A percentile compares a stretch with the other conserved stretches of the same genome.
These are phyloP conservation scores for Acanthamoeba castellanii DNA, from an alignment of 208 protist species.

Conservation along the genomic window DNA sequence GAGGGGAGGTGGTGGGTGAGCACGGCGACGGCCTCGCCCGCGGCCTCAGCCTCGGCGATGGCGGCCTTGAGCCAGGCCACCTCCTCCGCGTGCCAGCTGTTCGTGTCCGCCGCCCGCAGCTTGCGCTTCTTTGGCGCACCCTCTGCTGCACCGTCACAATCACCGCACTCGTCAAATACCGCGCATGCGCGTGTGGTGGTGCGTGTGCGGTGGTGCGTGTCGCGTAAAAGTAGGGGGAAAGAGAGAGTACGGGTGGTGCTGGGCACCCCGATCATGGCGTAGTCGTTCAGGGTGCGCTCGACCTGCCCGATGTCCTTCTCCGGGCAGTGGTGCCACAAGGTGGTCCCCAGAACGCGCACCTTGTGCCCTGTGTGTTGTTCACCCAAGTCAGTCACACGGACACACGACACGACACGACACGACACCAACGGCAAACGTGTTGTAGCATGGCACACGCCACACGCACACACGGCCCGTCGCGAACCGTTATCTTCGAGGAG, in stretches of 20 bases:
- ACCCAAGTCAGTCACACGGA: no score
- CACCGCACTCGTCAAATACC: no score
- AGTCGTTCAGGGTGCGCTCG: constrained; percentile 16
- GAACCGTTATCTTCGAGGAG: background rate
- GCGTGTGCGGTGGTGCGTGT: no score
- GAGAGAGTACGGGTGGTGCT: background rate
- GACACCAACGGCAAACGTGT: no score
- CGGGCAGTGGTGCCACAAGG: constrained; percentile 43
- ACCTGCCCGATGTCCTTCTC: background rate
- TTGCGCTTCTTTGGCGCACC: background rate
- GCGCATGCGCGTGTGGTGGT: no score
- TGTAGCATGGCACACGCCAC: background rate
- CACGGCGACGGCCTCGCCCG: background rate
- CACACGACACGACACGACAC: no score
- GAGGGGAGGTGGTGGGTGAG: background rate
- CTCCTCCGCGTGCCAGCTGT: constrained; percentile 49
- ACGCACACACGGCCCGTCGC: no score
- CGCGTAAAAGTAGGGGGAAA: no score
- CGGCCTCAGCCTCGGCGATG: background rate
- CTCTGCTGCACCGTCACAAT: background rate
- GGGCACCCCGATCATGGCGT: background rate
- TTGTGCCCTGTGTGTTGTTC: background rate
- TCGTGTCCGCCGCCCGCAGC: constrained; percentile 18
- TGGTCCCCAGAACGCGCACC: constrained; percentile 29
- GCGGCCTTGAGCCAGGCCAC: constrained; percentile 17